These are phyloP conservation scores for Phoma sp. DNA, from an alignment of 2,329 filamentous ascomycete species.

Conservation along the genomic window DNA sequence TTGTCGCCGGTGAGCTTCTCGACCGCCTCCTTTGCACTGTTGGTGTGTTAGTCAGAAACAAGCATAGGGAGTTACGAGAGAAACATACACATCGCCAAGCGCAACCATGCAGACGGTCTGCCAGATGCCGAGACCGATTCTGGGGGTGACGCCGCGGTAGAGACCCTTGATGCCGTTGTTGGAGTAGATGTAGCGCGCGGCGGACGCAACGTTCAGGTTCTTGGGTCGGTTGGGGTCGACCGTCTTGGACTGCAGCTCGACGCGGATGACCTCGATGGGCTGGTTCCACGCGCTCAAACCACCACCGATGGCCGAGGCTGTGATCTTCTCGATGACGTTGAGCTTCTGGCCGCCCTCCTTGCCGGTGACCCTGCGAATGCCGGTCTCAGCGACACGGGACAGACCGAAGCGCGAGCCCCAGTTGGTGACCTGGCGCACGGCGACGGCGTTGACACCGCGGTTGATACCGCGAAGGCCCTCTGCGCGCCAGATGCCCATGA, in stretches of 20 bases:
- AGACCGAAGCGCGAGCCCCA: slow-evolving; percentile 97
- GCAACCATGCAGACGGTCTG: slow-evolving; percentile 99
- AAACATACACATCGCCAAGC: slow-evolving; percentile 90
- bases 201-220: slow-evolving; percentile 96
- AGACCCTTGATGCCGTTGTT: slow-evolving; percentile 88
- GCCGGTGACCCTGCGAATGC: slow-evolving; percentile 77
- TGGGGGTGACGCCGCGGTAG: slow-evolving; percentile 92
- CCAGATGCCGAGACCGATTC: slow-evolving; percentile 96
- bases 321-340: slow-evolving; percentile 81
- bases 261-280: slow-evolving; percentile 98
- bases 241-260: slow-evolving; percentile 99
- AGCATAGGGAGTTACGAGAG: background rate
- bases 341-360: slow-evolving; percentile 85
- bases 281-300: slow-evolving; percentile 98
- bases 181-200: slow-evolving; percentile 83
- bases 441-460: slow-evolving; percentile 97
- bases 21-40: slow-evolving; percentile 69
- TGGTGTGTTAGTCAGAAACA: slow-evolving; percentile 30
- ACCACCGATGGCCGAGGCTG: slow-evolving; percentile 86
- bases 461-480: slow-evolving; percentile 97
- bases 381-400: slow-evolving; percentile 86
- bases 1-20: slow-evolving; percentile 69
- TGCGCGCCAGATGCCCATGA: slow-evolving; percentile 94
- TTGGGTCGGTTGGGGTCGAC: slow-evolving; percentile 97
- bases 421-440: slow-evolving; percentile 99